Evolutionary conservation across 2,329 filamentous ascomycete genomes (phyloP), one percentile per base, ranked within the genome.

Genomic region (Fusarium marasasianum): DNA sequence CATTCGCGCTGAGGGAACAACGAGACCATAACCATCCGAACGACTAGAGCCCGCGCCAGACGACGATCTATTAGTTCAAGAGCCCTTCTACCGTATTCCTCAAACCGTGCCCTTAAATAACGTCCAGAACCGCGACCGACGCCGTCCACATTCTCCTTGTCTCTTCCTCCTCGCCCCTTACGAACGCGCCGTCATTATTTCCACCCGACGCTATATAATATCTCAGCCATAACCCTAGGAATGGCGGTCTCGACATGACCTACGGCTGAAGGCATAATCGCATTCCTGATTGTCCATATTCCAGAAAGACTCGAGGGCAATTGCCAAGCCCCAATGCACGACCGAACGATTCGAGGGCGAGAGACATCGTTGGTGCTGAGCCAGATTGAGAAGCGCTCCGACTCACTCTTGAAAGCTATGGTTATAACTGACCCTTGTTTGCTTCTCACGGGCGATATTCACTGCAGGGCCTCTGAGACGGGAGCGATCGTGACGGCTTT

Each of bases 171-270:
- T 12, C 41, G 9, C 5, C 1, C n/a, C 41, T 17, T 0, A 12
- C n/a, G 6, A 44, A 24, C 9, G 22, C 6, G 0, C 41, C 8
- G 41, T 15, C 13, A 35, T 35, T 35, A 15, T 6, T 35, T 33
- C 13, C 33, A 1, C 41, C 22, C 9, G 22, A 4, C 22, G 14
- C 9, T 3, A 7, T 17, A 24, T 6, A 24, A 43, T n/a, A n/a
- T 43, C 40, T 40, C 12, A 7, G 31, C 1, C 11, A 40, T 22
- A 22, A 40, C 11, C 11, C 20, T 5, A 2, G 20, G 5, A 14
- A 1, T 1, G 38, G 1, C 7, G 3, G 4, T 40, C 7, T 1
- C 1, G 6, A 44, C 0, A 44, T 24, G 1, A 24, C 1, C n/a
- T 17, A 44, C n/a, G 10, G 15, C 10, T 12, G 6, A 12, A 7